Base-by-base conservation (phyloP, 2,329 filamentous ascomycete species). In the Curvularia lunata region DNA sequence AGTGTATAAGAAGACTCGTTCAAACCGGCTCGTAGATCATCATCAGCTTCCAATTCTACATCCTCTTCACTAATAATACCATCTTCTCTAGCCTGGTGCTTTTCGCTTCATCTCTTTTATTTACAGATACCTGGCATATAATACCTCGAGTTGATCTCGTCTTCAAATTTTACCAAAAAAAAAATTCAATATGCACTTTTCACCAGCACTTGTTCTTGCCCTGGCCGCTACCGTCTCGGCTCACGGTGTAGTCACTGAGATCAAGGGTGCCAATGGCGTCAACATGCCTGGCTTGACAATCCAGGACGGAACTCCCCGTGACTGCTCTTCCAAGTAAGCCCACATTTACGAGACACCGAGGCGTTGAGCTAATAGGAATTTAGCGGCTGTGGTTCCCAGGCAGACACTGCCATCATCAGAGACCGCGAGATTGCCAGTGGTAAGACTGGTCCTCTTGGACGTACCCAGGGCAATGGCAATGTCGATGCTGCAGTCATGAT, bases 351-450 rank as follows among this genome's bases (percentile, higher is more conserved):
- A 21, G 9, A 28, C 40, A 12, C 6, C 37, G 18, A 48, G 19
- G 32, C 10, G 34, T 2, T 8, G 23, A 7, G 55, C 66, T 73
- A 52, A 74, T 54, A 46, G 7, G 30, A 2, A 8, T 10, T 4
- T 28, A 75, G 72, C 56, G 67, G 76, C 47, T 90, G 87, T 69
- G 88, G 88, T 59, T 83, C 87, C 16, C 84, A 90, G 72, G 85
- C 84, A 56, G 88, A 90, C 72, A 90, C 88, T 18, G 81, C 87
- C 69, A 88, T 90, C 78, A 89, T 90, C 73, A 84, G 86, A 21
- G 79, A 86, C 65, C 75, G 80, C 10, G 87, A 89, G 71, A 82
- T 90, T 46, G 75, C 78, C 38, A 82, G 78, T 49, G 80, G 78
- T 66, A 79, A 82, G 63, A 84, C 83, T 30, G 81, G 80, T 34